Percentiles rank a stretch among this genome's conserved stretches.
phyloP scores from a whole-genome alignment of 331 rosid species.

The Stylosanthes scabra region DNA sequence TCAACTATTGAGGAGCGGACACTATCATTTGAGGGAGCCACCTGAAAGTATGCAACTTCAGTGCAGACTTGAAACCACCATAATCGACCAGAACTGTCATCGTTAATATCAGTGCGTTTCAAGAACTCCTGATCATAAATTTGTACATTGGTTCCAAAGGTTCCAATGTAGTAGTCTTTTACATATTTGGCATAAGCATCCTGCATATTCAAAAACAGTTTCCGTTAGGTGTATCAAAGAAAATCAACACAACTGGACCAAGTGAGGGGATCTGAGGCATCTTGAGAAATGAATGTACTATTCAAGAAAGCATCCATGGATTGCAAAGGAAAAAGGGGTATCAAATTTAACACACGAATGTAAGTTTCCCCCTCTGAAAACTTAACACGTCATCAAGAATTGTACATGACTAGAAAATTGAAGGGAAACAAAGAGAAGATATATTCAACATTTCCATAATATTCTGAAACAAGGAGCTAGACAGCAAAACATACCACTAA shows the following conservation, averaged over 20 bases:
- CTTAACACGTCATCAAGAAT: constrained; percentile 1
- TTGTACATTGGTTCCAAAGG: constrained; percentile 42
- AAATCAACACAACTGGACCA: background rate
- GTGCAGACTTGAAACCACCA: constrained; percentile 99
- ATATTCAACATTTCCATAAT: constrained; percentile 20
- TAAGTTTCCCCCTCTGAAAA: background rate
- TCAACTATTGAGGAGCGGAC: constrained; percentile 82
- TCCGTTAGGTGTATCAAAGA: constrained; percentile 31
- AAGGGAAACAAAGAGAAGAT: background rate
- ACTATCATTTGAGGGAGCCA: constrained; percentile 90
- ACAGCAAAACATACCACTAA: constrained; percentile 74
- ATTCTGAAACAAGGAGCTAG: constrained; percentile 29
- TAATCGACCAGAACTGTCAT: constrained; percentile 66
- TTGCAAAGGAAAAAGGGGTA: no score
- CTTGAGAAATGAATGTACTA: background rate
- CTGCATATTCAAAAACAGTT: constrained; percentile 53
- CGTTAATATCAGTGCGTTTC: constrained; percentile 61
- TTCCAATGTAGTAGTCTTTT: constrained; percentile 67
- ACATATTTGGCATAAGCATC: constrained; percentile 80
- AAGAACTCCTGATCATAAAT: constrained; percentile 71
- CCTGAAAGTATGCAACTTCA: constrained; percentile 97
- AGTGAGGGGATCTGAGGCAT: background rate
- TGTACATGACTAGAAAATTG: background rate
- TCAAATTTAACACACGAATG: no score
- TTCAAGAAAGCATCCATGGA: background rate